These are phyloP conservation scores for Mucor racemosus DNA, from an alignment of 371 early-diverging fungal species.

Conservation along the genomic window DNA sequence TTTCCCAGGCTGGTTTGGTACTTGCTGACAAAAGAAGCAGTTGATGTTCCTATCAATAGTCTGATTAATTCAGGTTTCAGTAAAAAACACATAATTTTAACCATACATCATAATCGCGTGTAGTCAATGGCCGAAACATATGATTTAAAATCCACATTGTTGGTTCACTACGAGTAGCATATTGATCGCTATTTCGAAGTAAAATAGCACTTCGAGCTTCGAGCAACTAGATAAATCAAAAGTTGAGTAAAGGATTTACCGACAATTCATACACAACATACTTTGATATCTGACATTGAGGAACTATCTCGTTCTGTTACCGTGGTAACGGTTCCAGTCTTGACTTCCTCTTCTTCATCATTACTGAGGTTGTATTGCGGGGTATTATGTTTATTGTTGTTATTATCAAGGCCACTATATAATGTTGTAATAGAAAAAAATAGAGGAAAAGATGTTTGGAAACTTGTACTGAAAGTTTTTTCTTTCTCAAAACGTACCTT, in stretches of 20 bases:
- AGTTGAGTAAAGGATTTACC: background rate
- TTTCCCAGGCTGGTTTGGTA: constrained; percentile 28
- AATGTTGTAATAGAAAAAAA: no score
- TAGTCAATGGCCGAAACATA: constrained; percentile 27
- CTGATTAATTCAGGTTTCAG: background rate
- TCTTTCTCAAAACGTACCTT: no score
- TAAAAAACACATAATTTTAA: background rate
- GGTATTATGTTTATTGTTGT: no score
- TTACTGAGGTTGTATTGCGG: no score
- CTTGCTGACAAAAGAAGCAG: constrained; percentile 20
- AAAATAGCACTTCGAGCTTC: constrained; percentile 33
- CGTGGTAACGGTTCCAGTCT: background rate
- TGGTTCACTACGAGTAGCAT: constrained; percentile 18
- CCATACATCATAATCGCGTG: constrained; percentile 26
- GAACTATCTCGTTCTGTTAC: background rate
- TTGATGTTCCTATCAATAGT: constrained; percentile 23
- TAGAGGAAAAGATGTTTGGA: no score
- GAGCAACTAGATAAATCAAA: background rate
- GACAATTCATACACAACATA: background rate
- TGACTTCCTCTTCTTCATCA: background rate
- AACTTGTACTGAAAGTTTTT: no score
- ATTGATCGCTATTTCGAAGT: constrained; percentile 11
- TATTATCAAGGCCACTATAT: no score
- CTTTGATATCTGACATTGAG: background rate
- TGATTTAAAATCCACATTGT: constrained; percentile 32